Evolutionary conservation across 108 stramenopile species (phyloP).

Genomic region (Cyclotella choctawhatcheeana): DNA sequence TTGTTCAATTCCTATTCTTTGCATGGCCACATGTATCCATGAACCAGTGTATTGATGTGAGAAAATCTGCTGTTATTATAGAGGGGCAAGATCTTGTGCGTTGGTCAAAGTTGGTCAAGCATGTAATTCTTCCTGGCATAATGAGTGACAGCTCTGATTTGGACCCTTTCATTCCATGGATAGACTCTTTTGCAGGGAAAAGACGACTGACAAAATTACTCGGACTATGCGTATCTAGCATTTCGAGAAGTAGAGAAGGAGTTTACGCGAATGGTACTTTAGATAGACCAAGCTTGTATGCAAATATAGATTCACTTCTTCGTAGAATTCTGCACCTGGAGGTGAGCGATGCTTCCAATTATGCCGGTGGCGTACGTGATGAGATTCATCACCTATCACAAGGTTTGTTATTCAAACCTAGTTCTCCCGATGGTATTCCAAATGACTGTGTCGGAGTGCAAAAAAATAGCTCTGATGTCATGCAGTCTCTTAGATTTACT

Average conservation of each 20-base stretch:
- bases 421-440: neutral
- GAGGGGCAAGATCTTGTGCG: conserved; percentile 47
- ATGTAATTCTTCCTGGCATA: conserved; percentile 69
- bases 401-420: conserved; percentile 41
- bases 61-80: conserved; percentile 22
- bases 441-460: too few species aligned
- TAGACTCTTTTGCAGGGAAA: conserved; percentile 56
- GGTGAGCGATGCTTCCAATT: neutral
- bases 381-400: conserved; percentile 27
- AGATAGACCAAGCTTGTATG: neutral
- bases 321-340: conserved; percentile 38
- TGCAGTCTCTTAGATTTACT: conserved; percentile 45
- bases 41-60: conserved; percentile 16
- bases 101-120: conserved; percentile 52
- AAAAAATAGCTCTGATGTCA: conserved; percentile 36
- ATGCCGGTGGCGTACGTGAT: conserved; percentile 37
- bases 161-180: conserved; percentile 73
- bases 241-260: conserved; percentile 14
- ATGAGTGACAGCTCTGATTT: conserved; percentile 54
- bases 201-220: conserved; percentile 44
- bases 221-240: conserved; percentile 38
- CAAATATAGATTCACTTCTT: conserved; percentile 34
- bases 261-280: neutral
- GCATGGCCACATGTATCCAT: conserved; percentile 49
- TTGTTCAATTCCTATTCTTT: conserved; percentile 65